These are phyloP conservation scores for Kluyveromyces marxianus DNA, from an alignment of 1,139 yeast species.

Conservation along the genomic window DNA sequence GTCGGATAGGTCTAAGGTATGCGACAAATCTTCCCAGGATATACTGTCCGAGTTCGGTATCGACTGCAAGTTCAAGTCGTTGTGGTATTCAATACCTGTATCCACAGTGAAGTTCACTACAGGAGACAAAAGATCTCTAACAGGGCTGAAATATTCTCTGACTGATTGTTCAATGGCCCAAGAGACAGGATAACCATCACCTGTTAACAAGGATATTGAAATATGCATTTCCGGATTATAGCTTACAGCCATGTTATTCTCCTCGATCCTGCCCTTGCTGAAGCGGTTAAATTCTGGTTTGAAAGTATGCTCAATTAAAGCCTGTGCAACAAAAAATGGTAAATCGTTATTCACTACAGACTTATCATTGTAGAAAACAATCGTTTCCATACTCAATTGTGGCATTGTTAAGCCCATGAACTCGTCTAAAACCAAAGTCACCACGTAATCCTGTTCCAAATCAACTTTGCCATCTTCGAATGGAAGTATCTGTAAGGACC, in stretches of 20 bases:
- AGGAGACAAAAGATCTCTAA: constrained; percentile 39
- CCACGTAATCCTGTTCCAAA: constrained; percentile 18
- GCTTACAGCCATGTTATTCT: constrained; percentile 36
- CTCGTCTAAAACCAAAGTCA: constrained; percentile 22
- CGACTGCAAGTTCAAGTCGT: constrained; percentile 34
- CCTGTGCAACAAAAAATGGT: constrained; percentile 54
- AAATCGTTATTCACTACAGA: constrained; percentile 49
- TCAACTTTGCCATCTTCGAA: constrained; percentile 14
- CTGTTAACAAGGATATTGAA: constrained; percentile 55
- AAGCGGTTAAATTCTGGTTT: constrained; percentile 38
- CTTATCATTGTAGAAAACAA: constrained; percentile 40
- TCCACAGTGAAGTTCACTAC: constrained; percentile 69
- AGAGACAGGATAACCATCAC: constrained; percentile 45
- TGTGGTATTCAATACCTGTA: constrained; percentile 68
- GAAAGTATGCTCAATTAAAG: constrained; percentile 49
- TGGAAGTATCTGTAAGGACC: constrained; percentile 28
- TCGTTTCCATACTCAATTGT: constrained; percentile 36
- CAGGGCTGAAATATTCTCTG: constrained; percentile 38
- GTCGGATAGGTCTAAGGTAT: constrained; percentile 34
- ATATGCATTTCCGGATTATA: constrained; percentile 60
- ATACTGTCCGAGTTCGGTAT: constrained; percentile 37
- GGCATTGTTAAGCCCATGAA: constrained; percentile 20
- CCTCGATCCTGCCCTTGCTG: constrained; percentile 10
- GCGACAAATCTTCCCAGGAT: constrained; percentile 30
- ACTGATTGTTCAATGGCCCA: constrained; percentile 53